Evolutionary conservation across 345 rosid genomes (phyloP), one percentile per base, ranked within the genome.

Genomic region (Anastatica hierochuntica): DNA sequence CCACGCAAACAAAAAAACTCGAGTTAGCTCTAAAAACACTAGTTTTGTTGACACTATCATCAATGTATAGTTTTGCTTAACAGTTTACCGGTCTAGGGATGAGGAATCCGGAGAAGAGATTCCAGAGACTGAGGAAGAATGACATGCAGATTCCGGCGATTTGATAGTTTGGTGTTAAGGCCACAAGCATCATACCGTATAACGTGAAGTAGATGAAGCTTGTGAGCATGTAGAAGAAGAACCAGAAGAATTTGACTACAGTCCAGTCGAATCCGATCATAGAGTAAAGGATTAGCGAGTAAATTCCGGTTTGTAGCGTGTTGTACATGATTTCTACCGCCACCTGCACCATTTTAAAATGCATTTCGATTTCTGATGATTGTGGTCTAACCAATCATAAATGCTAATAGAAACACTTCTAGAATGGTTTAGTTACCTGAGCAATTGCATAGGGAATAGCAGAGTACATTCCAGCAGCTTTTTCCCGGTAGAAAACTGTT

Each of bases 381-480:
- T 53, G 16, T 26, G 35, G 10, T 47, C 15, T 24, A 23, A 43
- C 14, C 6, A 36, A 13, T 23, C 4, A 38, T 47, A 23, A 27
- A 34, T 6, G 11, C n/a, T 9, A 15, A 21, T 35, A 58, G 9
- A 49, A 39, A 14, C n/a, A 10, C 12, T 35, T 5, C 4, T 6
- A 36, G 24, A 43, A 33, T 17, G 49, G n/a, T 55, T 45, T 21
- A 8, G 33, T 29, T 29, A 79, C 90, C 79, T 89, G 95, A 53
- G 85, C 64, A 53, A 81, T 77, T 49, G 95, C 97, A 55, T 85
- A 90, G 13, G 94, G 88, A 35, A 85, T 49, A 7, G 81, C 79
- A 1, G 95, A 85, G 53, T 85, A 90, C 97, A 90, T 90, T n/a
- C n/a, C n/a, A n/a, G 95, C 89, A 0, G 90, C 94, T 66, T 72